These are phyloP conservation scores for Scytalidium lignicola DNA, from an alignment of 2,329 filamentous ascomycete species.

Conservation along the genomic window DNA sequence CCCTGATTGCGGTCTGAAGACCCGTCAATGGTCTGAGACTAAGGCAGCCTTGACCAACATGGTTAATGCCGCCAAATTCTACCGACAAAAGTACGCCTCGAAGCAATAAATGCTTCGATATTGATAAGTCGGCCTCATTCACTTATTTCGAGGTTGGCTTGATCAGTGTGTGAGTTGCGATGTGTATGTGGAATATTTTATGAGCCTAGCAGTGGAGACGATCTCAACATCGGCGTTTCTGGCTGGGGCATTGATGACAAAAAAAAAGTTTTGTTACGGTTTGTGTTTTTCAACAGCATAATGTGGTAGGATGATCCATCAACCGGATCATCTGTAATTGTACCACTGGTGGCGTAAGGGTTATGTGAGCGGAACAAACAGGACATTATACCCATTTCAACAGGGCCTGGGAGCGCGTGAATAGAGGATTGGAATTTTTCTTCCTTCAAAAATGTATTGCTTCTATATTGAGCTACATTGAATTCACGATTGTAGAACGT, in stretches of 20 bases:
- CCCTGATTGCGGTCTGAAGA: slow-evolving; percentile 99
- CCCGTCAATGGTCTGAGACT: slow-evolving; percentile 96
- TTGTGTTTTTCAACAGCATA: slow-evolving; percentile 26
- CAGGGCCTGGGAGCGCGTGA: slow-evolving; percentile 4
- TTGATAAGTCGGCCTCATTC: slow-evolving; percentile 1
- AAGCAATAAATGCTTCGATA: slow-evolving; percentile 15
- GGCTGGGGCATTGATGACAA: slow-evolving; percentile 16
- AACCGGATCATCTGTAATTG: slow-evolving; percentile 25
- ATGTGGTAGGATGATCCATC: slow-evolving; percentile 27
- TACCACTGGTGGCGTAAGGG: slow-evolving; percentile 12
- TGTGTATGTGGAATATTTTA: slow-evolving; percentile 13
- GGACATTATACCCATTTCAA: slow-evolving; percentile 13
- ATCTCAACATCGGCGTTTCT: slow-evolving; percentile 46
- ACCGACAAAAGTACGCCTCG: slow-evolving; percentile 75
- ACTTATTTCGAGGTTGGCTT: slow-evolving; percentile 9
- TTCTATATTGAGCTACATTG: too few relatives aligned
- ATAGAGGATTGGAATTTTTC: background rate
- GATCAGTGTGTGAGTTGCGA: slow-evolving; percentile 8
- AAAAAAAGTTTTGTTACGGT: slow-evolving; percentile 23
- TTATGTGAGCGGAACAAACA: slow-evolving; percentile 4
- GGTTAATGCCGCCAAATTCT: slow-evolving; percentile 97
- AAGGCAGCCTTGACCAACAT: slow-evolving; percentile 94
- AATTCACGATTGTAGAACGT: too few relatives aligned
- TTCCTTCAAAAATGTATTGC: background rate
- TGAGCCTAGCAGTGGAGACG: slow-evolving; percentile 27